Conservation (phyloP, 1,284 basidiomycete genomes). For the Salmacisia buchloeana region DNA sequence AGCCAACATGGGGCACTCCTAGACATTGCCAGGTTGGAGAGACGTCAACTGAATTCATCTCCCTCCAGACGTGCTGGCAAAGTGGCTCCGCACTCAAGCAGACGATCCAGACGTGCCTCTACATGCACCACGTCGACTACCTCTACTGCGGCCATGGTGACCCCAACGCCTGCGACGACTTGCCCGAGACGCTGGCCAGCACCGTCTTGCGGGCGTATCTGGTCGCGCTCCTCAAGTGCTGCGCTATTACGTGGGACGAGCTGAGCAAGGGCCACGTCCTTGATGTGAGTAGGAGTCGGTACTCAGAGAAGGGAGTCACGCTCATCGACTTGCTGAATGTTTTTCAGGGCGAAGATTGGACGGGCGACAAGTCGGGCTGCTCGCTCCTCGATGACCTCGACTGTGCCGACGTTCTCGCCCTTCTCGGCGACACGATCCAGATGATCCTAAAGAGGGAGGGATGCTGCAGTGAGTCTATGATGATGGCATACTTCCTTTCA, state of each 20-base stretch:
- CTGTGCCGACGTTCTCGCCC: constrained; percentile 59
- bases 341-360: constrained; percentile 73
- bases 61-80: constrained; percentile 74
- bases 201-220: constrained; percentile 67
- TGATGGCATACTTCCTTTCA: too few relatives aligned
- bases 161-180: background rate
- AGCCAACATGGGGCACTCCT: constrained; percentile 36
- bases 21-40: constrained; percentile 17
- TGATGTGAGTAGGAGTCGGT: background rate
- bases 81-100: constrained; percentile 75
- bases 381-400: constrained; percentile 67
- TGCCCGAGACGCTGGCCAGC: constrained; percentile 60
- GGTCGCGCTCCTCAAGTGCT: constrained; percentile 71
- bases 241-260: constrained; percentile 75
- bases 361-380: constrained; percentile 76
- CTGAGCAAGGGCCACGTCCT: constrained; percentile 63
- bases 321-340: background rate
- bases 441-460: constrained; percentile 54
- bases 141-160: constrained; percentile 42
- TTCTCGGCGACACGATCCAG: constrained; percentile 61
- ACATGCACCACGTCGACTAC: constrained; percentile 63
- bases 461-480: constrained; percentile 48
- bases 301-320: background rate
- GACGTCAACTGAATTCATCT: constrained; percentile 29
- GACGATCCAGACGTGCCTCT: constrained; percentile 74